phyloP scores from a whole-genome alignment of 2,329 filamentous ascomycete species.

The Fusarium incarnatum region DNA sequence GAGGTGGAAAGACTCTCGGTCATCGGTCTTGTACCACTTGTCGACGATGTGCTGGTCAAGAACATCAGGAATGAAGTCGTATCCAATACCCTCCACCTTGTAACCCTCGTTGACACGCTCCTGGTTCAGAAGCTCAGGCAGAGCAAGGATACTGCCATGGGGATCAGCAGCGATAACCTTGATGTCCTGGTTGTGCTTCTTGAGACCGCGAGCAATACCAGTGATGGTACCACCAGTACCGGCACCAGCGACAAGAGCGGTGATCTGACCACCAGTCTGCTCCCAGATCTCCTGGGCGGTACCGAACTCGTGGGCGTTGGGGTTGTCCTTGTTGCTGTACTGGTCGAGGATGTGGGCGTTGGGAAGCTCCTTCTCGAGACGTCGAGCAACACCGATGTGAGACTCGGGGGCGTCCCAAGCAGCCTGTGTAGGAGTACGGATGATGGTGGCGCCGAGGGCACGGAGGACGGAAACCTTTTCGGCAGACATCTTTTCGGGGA shows the following conservation, averaged over 20 bases:
- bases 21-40: slow-evolving; percentile 98
- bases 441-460: slow-evolving; percentile 95
- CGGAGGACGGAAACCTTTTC: slow-evolving; percentile 97
- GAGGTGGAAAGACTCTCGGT: slow-evolving; percentile 89
- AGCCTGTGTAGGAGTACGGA: slow-evolving; percentile 94
- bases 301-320: slow-evolving; percentile 90
- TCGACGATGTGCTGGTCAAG: slow-evolving; percentile 83
- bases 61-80: slow-evolving; percentile 97
- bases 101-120: slow-evolving; percentile 85
- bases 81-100: slow-evolving; percentile 98
- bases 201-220: slow-evolving; percentile 84
- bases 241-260: slow-evolving; percentile 87
- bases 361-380: slow-evolving; percentile 93
- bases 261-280: slow-evolving; percentile 86
- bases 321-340: slow-evolving; percentile 92
- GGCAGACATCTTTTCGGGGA: slow-evolving; percentile 99
- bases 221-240: slow-evolving; percentile 97
- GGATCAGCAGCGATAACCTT: slow-evolving; percentile 95
- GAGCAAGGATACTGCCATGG: slow-evolving; percentile 87
- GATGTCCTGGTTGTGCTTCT: slow-evolving; percentile 86
- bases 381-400: slow-evolving; percentile 93
- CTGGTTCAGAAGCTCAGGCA: slow-evolving; percentile 83
- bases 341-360: slow-evolving; percentile 98
- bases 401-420: slow-evolving; percentile 95
- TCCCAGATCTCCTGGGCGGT: slow-evolving; percentile 97